Evolutionary conservation across 2,329 filamentous ascomycete species (phyloP).

Genomic region (Monosporascus sp.): DNA sequence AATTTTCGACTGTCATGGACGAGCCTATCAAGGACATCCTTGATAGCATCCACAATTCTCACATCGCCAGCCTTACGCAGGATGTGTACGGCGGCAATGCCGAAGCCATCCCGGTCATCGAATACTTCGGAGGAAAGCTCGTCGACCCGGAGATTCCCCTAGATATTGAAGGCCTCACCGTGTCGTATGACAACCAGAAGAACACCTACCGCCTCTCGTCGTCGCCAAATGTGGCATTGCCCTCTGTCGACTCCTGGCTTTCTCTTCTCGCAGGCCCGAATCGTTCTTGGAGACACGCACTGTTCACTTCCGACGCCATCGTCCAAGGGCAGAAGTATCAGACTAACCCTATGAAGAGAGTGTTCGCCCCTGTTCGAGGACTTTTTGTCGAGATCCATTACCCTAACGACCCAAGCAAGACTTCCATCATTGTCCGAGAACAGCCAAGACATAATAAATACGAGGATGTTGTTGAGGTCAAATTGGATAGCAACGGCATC

Average conservation of each 20-base stretch:
- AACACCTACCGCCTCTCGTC: constrained; percentile 78
- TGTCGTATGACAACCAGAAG: constrained; percentile 74
- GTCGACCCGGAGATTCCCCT: constrained; percentile 65
- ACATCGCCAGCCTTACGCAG: constrained; percentile 72
- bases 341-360: constrained; percentile 89
- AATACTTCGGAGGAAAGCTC: constrained; percentile 92
- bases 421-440: constrained; percentile 80
- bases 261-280: constrained; percentile 77
- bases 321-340: constrained; percentile 96
- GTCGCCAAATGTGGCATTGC: constrained; percentile 67
- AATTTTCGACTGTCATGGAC: constrained; percentile 82
- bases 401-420: constrained; percentile 77
- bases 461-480: constrained; percentile 82
- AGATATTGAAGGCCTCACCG: constrained; percentile 80
- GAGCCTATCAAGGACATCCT: constrained; percentile 95
- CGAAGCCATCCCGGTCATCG: constrained; percentile 71
- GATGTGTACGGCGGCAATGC: constrained; percentile 76
- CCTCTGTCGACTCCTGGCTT: constrained; percentile 78
- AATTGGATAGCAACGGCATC: constrained; percentile 67
- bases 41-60: constrained; percentile 80
- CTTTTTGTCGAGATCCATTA: constrained; percentile 83
- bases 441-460: constrained; percentile 81
- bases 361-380: constrained; percentile 80
- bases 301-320: constrained; percentile 89
- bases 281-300: constrained; percentile 90